These are phyloP conservation scores for Skeletonema menzelii DNA, from an alignment of 108 stramenopile genomes.

Conservation along the genomic window DNA sequence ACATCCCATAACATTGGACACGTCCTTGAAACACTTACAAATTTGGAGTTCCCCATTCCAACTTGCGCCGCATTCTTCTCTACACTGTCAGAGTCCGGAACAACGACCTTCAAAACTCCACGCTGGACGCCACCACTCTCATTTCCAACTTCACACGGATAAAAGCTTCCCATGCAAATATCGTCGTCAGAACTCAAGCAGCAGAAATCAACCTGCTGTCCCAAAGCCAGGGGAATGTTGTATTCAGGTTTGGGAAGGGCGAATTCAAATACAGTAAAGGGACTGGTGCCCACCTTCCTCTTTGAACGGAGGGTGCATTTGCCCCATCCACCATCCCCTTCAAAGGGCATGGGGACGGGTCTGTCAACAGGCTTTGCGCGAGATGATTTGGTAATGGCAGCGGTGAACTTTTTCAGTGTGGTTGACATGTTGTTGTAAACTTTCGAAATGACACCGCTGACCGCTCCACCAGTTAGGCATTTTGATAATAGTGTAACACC, in stretches of 20 bases:
- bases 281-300: slow-evolving; percentile 40
- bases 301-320: slow-evolving; percentile 55
- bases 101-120: neutral
- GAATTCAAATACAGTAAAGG: slow-evolving; percentile 62
- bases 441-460: neutral
- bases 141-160: slow-evolving; percentile 42
- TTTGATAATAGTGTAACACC: slow-evolving; percentile 28
- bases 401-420: neutral
- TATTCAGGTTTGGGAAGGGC: slow-evolving; percentile 54
- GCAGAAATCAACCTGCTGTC: slow-evolving; percentile 64
- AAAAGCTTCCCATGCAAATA: slow-evolving; percentile 64
- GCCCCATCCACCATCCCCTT: slow-evolving; percentile 61
- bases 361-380: neutral
- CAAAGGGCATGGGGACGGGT: slow-evolving; percentile 64
- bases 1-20: neutral
- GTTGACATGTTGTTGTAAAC: neutral
- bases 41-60: slow-evolving; percentile 49
- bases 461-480: slow-evolving; percentile 8
- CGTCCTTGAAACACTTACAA: slow-evolving; percentile 42
- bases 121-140: slow-evolving; percentile 44
- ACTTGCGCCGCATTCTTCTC: slow-evolving; percentile 44
- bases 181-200: slow-evolving; percentile 58
- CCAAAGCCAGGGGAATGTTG: slow-evolving; percentile 53
- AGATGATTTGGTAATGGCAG: neutral
- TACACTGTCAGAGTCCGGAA: slow-evolving; percentile 1